A percentile compares a stretch with the other conserved stretches of the same genome.
Evolutionary conservation across 192 early-diverging fungal species (phyloP).

Genomic region (Pecoramyces ruminantium): DNA sequence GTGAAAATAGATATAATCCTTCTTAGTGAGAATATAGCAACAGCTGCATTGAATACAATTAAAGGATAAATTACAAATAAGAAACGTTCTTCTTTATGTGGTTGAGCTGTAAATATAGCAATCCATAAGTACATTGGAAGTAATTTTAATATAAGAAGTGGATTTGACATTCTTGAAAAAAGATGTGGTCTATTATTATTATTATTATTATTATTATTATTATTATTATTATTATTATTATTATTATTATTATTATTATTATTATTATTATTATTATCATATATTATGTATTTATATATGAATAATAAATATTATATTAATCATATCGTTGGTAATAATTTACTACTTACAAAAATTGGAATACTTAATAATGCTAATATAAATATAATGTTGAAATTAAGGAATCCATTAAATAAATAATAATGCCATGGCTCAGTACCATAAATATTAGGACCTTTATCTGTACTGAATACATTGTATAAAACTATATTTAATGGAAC

Average conservation of each 20-base stretch:
- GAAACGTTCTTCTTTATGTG: conserved; percentile 98
- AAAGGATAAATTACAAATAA: conserved; percentile 80
- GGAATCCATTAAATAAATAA: conserved; percentile 72
- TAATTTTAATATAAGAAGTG: conserved; percentile 6
- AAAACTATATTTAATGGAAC: conserved; percentile 75
- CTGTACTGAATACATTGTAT: conserved; percentile 70
- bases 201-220: too few species aligned
- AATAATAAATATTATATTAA: too few species aligned
- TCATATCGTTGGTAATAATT: too few species aligned
- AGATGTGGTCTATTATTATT: neutral
- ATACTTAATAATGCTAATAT: conserved; percentile 45
- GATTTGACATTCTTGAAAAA: neutral
- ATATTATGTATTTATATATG: too few species aligned
- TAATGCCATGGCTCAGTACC: conserved; percentile 78
- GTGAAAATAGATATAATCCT: neutral
- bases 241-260: too few species aligned
- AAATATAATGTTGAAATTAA: conserved; percentile 82
- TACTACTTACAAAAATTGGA: conserved; percentile 44
- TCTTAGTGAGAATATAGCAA: conserved; percentile 32
- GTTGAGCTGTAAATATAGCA: conserved; percentile 58
- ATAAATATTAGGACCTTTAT: neutral
- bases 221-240: too few species aligned
- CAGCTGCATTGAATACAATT: conserved; percentile 60
- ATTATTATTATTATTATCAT: too few species aligned
- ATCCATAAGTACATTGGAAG: conserved; percentile 61